Evolutionary conservation across 768 basidiomycete genomes (phyloP), one percentile per base, ranked within the genome.

Genomic region (Lanmaoa pseudosensibilis): DNA sequence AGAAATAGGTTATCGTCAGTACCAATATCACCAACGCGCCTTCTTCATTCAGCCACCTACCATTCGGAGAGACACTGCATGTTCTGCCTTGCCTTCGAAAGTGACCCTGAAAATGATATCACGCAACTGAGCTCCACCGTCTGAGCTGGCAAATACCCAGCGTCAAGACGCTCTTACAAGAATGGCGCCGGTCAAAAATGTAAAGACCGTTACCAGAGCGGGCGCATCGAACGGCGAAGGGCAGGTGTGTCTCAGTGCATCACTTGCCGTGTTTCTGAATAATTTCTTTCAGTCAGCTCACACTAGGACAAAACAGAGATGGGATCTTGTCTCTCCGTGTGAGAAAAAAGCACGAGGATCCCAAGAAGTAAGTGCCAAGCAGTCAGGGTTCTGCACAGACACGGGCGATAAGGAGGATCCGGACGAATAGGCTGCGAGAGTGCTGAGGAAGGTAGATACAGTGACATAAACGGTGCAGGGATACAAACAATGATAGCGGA

Each of bases 361-460:
- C 50, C 47, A 49, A 54, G 34, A 56, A 52, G 25, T 4, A 36
- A 40, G 21, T 45, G 53, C 16, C 53, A 32, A 33, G 33, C 2
- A 25, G 46, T 45, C 43, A 56, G 54, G 54, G 56, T 48, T 45
- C 16, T 52, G 46, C 59, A 57, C 54, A 50, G 25, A 44, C 44
- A 32, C 30, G n/a, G 39, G 55, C 36, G 54, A 62, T 58, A 54
- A 64, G 44, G 36, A 52, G 45, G 52, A 59, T 56, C 64, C 57
- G 48, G 52, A 50, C 49, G 53, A 63, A 57, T 59, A 46, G 27
- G 52, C 53, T 54, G 63, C 27, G 34, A 65, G 48, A 4, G 38
- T 49, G 57, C 58, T 48, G 56, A 59, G 56, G 25, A 51, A 50
- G 50, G 62, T 65, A 55, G 65, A 61, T 67, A 69, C 61, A 71